These are phyloP conservation scores for Naganishia vaughanmartiniae DNA, from an alignment of 768 basidiomycete genomes.

Conservation along the genomic window DNA sequence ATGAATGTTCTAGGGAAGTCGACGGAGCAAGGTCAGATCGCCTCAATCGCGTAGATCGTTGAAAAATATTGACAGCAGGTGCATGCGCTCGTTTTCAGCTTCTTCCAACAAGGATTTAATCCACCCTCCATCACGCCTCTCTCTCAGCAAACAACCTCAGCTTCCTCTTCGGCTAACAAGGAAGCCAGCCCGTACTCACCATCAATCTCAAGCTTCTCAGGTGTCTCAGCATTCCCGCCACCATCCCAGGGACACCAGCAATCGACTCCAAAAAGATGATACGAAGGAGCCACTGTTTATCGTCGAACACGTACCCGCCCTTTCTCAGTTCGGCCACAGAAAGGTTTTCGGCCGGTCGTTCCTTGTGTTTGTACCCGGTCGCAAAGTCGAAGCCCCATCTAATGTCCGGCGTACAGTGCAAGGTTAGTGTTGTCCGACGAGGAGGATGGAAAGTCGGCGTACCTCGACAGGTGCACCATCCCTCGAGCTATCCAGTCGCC, in stretches of 20 bases:
- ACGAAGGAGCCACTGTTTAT: constrained; percentile 67
- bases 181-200: constrained; percentile 55
- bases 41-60: constrained; percentile 29
- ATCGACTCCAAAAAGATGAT: constrained; percentile 78
- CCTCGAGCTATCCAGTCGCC: constrained; percentile 70
- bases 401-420: neutral
- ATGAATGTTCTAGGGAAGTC: constrained; percentile 75
- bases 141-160: neutral
- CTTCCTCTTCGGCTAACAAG: neutral
- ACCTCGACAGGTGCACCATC: constrained; percentile 59
- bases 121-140: constrained; percentile 67
- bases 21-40: constrained; percentile 5
- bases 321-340: constrained; percentile 63
- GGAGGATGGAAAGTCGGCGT: constrained; percentile 7
- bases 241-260: constrained; percentile 95
- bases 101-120: constrained; percentile 90
- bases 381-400: constrained; percentile 76
- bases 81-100: constrained; percentile 97
- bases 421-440: constrained; percentile 21
- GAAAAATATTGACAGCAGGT: constrained; percentile 66
- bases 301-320: constrained; percentile 69
- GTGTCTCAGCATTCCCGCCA: constrained; percentile 64
- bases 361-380: constrained; percentile 67
- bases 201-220: constrained; percentile 81
- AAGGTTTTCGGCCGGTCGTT: constrained; percentile 41